phyloP scores from a whole-genome alignment of 129 eudicot species.

The Flaveria linearis region DNA sequence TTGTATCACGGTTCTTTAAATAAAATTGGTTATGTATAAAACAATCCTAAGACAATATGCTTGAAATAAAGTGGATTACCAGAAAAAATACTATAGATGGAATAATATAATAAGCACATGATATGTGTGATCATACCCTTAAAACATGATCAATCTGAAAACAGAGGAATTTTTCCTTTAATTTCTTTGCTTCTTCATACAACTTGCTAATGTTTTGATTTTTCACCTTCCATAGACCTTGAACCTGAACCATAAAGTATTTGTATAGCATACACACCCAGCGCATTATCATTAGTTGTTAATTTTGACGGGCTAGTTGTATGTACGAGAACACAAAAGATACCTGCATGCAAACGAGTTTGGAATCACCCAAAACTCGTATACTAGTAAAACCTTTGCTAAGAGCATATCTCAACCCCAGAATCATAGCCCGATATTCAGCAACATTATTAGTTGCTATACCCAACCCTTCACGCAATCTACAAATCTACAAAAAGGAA shows the following conservation, averaged over 20 bases:
- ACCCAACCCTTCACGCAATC: slow-evolving; percentile 92
- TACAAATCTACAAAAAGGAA: slow-evolving; percentile 57
- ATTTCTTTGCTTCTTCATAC: slow-evolving; percentile 71
- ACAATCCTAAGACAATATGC: background rate
- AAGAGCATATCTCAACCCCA: slow-evolving; percentile 85
- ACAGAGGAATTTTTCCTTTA: slow-evolving; percentile 66
- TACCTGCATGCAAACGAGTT: slow-evolving; percentile 97
- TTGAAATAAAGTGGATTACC: background rate
- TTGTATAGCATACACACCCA: slow-evolving; percentile 1
- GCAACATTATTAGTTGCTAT: slow-evolving; percentile 79
- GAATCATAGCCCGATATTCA: slow-evolving; percentile 82
- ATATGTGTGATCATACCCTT: slow-evolving; percentile 50
- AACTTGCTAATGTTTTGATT: slow-evolving; percentile 55
- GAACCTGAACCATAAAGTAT: slow-evolving; percentile 46
- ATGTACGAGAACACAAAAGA: background rate
- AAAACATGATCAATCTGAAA: slow-evolving; percentile 73
- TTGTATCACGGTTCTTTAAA: background rate
- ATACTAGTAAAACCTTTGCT: slow-evolving; percentile 80
- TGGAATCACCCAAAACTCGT: slow-evolving; percentile 79
- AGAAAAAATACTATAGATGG: background rate
- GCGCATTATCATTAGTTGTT: background rate
- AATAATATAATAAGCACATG: background rate
- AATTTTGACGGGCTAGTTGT: background rate
- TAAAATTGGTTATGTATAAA: background rate
- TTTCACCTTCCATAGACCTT: slow-evolving; percentile 86